Conservation (phyloP, 2,329 filamentous ascomycete species). For the Colletotrichum falcatum region DNA sequence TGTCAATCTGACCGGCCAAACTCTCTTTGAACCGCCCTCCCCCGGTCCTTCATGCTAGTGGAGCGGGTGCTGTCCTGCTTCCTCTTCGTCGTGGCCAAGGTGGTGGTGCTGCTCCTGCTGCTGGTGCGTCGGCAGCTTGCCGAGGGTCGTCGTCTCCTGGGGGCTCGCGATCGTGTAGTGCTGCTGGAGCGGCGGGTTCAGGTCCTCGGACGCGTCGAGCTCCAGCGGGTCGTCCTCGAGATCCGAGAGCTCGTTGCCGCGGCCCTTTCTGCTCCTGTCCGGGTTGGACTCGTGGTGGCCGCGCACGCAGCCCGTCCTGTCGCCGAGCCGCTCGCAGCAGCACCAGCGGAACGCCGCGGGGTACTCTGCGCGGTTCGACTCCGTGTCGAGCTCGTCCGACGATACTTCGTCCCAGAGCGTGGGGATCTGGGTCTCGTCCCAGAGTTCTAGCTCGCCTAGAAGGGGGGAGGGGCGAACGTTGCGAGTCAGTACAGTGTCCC, state of each 20-base stretch:
- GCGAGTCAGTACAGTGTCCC: slow-evolving; percentile 22
- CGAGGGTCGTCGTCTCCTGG: neutral
- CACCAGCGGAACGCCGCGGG: slow-evolving; percentile 41
- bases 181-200: slow-evolving; percentile 15
- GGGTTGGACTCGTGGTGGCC: slow-evolving; percentile 41
- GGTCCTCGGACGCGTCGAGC: slow-evolving; percentile 25
- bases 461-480: neutral
- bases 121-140: neutral
- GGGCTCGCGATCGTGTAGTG: slow-evolving; percentile 12
- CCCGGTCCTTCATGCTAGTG: neutral
- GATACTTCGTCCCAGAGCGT: slow-evolving; percentile 35
- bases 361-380: slow-evolving; percentile 33
- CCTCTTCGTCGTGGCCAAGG: neutral
- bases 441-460: slow-evolving; percentile 38
- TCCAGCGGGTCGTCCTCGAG: slow-evolving; percentile 33
- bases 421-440: slow-evolving; percentile 36
- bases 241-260: slow-evolving; percentile 34
- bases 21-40: neutral
- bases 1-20: neutral
- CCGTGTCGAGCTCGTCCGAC: slow-evolving; percentile 38
- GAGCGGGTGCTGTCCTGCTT: neutral
- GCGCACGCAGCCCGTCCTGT: slow-evolving; percentile 31
- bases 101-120: neutral
- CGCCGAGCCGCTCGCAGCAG: slow-evolving; percentile 33
- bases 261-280: slow-evolving; percentile 39